Base-by-base conservation (phyloP, 129 eudicot species). In the Artemisia argyi region DNA sequence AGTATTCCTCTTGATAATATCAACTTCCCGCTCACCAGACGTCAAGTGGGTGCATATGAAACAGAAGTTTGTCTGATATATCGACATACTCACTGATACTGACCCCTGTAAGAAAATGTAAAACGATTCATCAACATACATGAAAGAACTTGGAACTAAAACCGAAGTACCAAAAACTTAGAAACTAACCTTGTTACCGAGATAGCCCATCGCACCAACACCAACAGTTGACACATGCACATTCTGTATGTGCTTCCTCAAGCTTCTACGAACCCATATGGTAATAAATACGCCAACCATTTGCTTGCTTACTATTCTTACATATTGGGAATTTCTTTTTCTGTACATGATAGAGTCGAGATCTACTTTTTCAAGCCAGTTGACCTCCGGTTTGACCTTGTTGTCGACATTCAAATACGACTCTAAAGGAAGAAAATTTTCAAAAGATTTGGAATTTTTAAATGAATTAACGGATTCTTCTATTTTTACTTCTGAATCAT, bases 141-240 rank as follows among this genome's bases (percentile, higher is more conserved):
- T 35, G 44, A 5, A 32, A 32, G 42, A 32, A 32, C 42, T 32
- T 32, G 7, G 44, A 35, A 35, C 44, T 35, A 35, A 35, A 35
- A 35, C 1, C 0, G 42, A 5, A 3, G 42, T 32, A 32, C 42
- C 5, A 32, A 32, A 32, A n/a, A n/a, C n/a, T n/a, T n/a, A n/a
- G n/a, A n/a, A n/a, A n/a, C n/a, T n/a, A 65, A 92, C 98, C 98
- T 92, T 92, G 90, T 92, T 92, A 28, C 98, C 96, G 1, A 92
- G 83, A 79, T 79, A 92, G 80, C 98, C 98, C 96, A 92, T 85
- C n/a, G 78, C 90, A 79, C 98, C 98, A 65, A 92, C 98, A 50
- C 98, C 98, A 83, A 92, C 96, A 11, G 88, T 81, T 58, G 98
- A 92, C 66, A 92, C 98, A 60, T 81, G 91, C 48, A 92, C 75